These are phyloP conservation scores for slime mould (Dictyostelium discoideum) DNA, from an alignment of 78 protist genomes.

Conservation along the genomic window DNA sequence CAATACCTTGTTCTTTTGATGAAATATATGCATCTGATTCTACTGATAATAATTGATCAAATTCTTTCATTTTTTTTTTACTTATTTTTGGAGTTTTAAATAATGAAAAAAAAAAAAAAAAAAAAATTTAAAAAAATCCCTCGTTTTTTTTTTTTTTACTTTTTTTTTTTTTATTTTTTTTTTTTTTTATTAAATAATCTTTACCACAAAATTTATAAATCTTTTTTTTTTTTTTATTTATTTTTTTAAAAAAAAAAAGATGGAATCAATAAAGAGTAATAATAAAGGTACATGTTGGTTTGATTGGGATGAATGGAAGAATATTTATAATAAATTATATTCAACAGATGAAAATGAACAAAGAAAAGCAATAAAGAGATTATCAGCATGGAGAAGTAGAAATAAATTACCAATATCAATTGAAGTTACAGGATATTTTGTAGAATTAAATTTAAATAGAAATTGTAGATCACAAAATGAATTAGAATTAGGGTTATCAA, in stretches of 20 bases:
- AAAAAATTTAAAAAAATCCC: too few relatives aligned
- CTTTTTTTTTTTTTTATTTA: too few relatives aligned
- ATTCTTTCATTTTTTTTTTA: constrained; percentile 33
- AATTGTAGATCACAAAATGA: neutral
- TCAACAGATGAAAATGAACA: constrained; percentile 3
- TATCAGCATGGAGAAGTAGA: constrained; percentile 60
- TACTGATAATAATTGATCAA: constrained; percentile 35
- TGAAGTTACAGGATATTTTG: constrained; percentile 29
- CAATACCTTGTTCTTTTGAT: constrained; percentile 51
- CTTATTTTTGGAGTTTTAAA: too few relatives aligned
- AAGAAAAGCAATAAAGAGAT: constrained; percentile 21
- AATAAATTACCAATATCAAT: constrained; percentile 30
- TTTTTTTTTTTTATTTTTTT: too few relatives aligned
- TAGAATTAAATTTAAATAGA: neutral
- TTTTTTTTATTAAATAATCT: too few relatives aligned
- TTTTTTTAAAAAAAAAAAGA: too few relatives aligned
- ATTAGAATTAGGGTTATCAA: constrained; percentile 12
- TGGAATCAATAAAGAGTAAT: neutral
- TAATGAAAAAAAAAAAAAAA: too few relatives aligned
- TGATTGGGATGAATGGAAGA: constrained; percentile 70
- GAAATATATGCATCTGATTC: constrained; percentile 26
- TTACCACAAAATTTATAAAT: too few relatives aligned
- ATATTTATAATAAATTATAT: constrained; percentile 8
- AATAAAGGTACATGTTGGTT: neutral
- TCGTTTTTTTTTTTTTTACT: too few relatives aligned